These are phyloP conservation scores for Rubia peregrina DNA, from an alignment of 305 asterid species.

Conservation along the genomic window DNA sequence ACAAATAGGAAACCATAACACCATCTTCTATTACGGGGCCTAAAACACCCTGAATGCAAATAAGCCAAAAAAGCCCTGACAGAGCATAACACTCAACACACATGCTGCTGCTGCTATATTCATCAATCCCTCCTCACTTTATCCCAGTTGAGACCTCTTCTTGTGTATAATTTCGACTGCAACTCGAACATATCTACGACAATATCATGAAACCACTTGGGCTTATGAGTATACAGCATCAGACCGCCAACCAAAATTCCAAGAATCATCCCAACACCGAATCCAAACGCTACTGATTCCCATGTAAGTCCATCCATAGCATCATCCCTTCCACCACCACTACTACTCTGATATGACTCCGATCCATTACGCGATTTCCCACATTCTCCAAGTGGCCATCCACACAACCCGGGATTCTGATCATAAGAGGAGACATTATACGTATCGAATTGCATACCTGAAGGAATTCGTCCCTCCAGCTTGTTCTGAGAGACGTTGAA, in stretches of 20 bases:
- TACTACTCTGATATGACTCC: not conserved
- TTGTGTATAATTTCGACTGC: not conserved
- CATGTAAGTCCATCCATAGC: constrained; percentile 18
- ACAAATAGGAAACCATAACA: too few relatives aligned
- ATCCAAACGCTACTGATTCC: constrained; percentile 33
- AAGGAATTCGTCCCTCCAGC: constrained; percentile 29
- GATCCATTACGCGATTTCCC: not conserved
- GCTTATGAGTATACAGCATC: constrained; percentile 14
- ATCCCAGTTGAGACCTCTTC: not conserved
- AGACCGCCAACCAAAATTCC: constrained; percentile 21
- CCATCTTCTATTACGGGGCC: too few relatives aligned
- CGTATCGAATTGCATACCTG: constrained; percentile 27
- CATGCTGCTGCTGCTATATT: not conserved
- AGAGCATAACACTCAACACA: not conserved
- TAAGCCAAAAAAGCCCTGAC: too few relatives aligned
- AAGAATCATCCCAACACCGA: constrained; percentile 28
- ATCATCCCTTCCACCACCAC: not conserved
- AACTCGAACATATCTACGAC: not conserved
- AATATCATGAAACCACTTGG: constrained; percentile 13
- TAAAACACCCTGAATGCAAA: too few relatives aligned
- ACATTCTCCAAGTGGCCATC: constrained; percentile 31
- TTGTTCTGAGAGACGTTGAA: constrained; percentile 32
- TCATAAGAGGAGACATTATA: constrained; percentile 24
- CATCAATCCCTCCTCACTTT: not conserved
- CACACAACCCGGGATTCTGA: constrained; percentile 34